Base-by-base conservation (phyloP, 441 rosid species). In the Geranium incanum region DNA sequence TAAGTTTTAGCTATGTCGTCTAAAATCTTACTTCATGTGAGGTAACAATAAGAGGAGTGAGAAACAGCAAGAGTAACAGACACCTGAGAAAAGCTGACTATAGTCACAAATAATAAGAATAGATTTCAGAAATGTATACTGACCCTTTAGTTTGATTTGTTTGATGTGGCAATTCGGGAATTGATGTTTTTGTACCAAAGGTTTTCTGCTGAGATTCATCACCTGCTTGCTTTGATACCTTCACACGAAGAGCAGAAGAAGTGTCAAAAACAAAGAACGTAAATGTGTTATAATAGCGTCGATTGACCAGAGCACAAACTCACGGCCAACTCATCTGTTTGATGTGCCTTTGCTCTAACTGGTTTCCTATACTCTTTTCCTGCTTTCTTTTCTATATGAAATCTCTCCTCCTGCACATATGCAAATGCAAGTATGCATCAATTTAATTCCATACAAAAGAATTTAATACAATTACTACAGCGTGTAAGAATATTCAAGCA, bases 301-400 rank as follows among this genome's bases (percentile, higher is more conserved):
- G 57, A 50, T 66, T 41, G 45, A 73, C 67, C 43, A 23, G 70
- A 39, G 64, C 69, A 73, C 50, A 68, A 68, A 82, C 89, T 84
- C 78, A 92, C 92, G n/a, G 60, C 75, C 55, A 81, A 71, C 74
- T 84, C 91, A 78, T 81, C 75, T 21, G 73, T 72, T 28, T 28
- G 33, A 28, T 28, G 33, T 2, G 33, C 3, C 33, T 28, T 28
- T 28, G 33, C 33, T 28, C 33, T 28, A 28, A 28, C 33, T 6
- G 77, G 81, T 62, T 81, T 76, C 21, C 21, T 68, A 19, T 67
- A 74, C 69, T 43, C 82, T 68, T 73, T 81, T 64, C 69, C 52
- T 33, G 72, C 81, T 73, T 77, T 86, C 79, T 68, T 73, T 70
- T 84, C 89, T 68, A 67, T 76, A 70, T 77, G 60, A 71, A 36